These are phyloP conservation scores for Pichia scutulata DNA, from an alignment of 805 yeast genomes.

Conservation along the genomic window DNA sequence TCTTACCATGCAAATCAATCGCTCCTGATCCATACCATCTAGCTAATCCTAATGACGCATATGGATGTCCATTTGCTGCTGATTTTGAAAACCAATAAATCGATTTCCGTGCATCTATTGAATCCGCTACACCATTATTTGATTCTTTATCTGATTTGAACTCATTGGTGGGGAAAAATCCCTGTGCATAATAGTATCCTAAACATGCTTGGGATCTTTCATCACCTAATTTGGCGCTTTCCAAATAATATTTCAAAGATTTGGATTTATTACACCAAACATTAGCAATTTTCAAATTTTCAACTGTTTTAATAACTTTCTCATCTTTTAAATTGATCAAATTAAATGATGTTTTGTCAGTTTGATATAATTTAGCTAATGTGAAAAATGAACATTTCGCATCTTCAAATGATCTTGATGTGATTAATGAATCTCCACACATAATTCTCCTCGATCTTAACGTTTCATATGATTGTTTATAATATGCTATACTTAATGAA, in stretches of 20 bases:
- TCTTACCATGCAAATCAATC: conserved; percentile 25
- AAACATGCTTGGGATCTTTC: conserved; percentile 62
- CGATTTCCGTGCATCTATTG: conserved; percentile 46
- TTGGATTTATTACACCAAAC: conserved; percentile 30
- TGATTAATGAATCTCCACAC: conserved; percentile 28
- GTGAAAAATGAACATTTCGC: conserved; percentile 29
- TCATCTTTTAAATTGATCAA: conserved; percentile 16
- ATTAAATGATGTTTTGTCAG: conserved; percentile 26
- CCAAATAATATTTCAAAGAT: conserved; percentile 46
- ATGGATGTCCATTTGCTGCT: conserved; percentile 55
- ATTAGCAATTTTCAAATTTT: conserved; percentile 26
- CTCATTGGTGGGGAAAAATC: conserved; percentile 32
- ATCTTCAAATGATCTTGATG: conserved; percentile 28
- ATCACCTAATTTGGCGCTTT: conserved; percentile 54
- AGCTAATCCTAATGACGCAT: conserved; percentile 63
- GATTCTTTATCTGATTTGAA: conserved; percentile 29
- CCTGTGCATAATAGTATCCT: conserved; percentile 69
- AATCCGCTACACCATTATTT: conserved; percentile 20
- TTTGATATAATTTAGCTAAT: conserved; percentile 30
- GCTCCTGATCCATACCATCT: conserved; percentile 78
- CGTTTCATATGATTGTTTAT: conserved; percentile 22
- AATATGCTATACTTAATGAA: conserved; percentile 22
- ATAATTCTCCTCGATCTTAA: conserved; percentile 19
- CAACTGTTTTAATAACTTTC: conserved; percentile 27
- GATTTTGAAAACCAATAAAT: conserved; percentile 71